Evolutionary conservation across 441 rosid species (phyloP), one percentile per base, ranked within the genome.

Genomic region (Adansonia rubrostipa): DNA sequence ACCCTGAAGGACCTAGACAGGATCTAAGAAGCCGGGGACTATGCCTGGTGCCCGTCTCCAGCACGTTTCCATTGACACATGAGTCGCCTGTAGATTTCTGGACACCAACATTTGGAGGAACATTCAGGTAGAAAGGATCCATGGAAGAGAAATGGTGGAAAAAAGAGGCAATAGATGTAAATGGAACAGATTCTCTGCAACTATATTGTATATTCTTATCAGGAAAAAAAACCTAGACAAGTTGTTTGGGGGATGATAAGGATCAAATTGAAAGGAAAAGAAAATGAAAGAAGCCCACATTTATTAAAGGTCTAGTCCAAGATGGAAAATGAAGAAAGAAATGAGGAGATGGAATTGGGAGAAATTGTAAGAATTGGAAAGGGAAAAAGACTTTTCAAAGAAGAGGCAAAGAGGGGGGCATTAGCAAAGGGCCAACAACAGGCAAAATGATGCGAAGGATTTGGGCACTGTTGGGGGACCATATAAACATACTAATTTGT

Each of bases 71-170:
- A 20, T 91, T 96, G 58, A 88, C 98, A 20, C 97, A 92, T 74
- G 99, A 96, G 85, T 79, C 92, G 6, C 71, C 95, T 2, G 93
- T 92, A 15, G 98, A 93, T 83, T 91, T 91, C 78, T 96, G 98
- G 99, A 91, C 89, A 83, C 95, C 98, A 66, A 93, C 99, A 80
- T 94, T 89, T 79, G 98, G 99, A 81, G 99, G 97, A 80, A 88
- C 97, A 79, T 96, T 81, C 92, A 88, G 97, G 87, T 96, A 88
- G 86, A 82, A 20, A 28, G 56, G 13, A 33, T 33, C 36, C 3
- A 33, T 3, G 36, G 73, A 56, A 63, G 73, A 44, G 13, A 72
- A 45, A 54, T 72, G 76, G n/a, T 57, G 50, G 24, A 36, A 47
- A 68, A 62, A 22, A 64, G 48, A 51, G 44, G 17, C 74, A 44